phyloP scores from a whole-genome alignment of 176 grass and related monocot genomes.

The Typha latifolia region DNA sequence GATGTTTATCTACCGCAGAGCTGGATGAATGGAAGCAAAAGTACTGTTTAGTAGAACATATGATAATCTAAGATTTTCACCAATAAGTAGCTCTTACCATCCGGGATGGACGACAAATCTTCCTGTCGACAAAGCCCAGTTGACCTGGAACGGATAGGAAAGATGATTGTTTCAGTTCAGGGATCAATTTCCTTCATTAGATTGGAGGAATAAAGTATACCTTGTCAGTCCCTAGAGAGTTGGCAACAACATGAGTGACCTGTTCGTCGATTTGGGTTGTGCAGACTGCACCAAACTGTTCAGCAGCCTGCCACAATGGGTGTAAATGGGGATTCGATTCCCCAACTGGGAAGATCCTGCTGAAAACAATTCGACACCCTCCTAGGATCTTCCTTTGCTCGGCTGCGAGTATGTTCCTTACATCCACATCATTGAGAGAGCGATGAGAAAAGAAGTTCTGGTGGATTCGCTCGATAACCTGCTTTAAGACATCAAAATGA shows the following conservation, averaged over 20 bases:
- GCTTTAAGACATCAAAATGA: conserved; percentile 21
- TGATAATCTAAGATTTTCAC: neutral
- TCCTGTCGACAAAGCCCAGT: conserved; percentile 76
- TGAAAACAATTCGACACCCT: conserved; percentile 84
- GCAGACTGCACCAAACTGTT: conserved; percentile 90
- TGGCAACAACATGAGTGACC: conserved; percentile 94
- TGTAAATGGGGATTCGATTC: conserved; percentile 72
- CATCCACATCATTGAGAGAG: conserved; percentile 78
- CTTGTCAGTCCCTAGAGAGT: conserved; percentile 93
- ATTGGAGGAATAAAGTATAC: conserved; percentile 7
- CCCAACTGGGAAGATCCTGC: conserved; percentile 81
- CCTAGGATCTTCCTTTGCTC: conserved; percentile 81
- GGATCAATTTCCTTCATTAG: neutral
- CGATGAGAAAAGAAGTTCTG: conserved; percentile 62
- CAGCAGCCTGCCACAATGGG: conserved; percentile 81
- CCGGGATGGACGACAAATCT: conserved; percentile 92
- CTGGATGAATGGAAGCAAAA: neutral
- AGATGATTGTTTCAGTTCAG: neutral
- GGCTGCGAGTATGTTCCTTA: conserved; percentile 76
- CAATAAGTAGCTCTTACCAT: conserved; percentile 55
- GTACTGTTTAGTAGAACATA: neutral
- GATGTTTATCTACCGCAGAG: too few relatives aligned
- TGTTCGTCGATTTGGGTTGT: conserved; percentile 66
- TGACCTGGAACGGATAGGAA: conserved; percentile 36
- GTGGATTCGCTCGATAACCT: conserved; percentile 88